Base-by-base conservation (phyloP, 768 basidiomycete genomes). In the Tricholoma furcatifolium region DNA sequence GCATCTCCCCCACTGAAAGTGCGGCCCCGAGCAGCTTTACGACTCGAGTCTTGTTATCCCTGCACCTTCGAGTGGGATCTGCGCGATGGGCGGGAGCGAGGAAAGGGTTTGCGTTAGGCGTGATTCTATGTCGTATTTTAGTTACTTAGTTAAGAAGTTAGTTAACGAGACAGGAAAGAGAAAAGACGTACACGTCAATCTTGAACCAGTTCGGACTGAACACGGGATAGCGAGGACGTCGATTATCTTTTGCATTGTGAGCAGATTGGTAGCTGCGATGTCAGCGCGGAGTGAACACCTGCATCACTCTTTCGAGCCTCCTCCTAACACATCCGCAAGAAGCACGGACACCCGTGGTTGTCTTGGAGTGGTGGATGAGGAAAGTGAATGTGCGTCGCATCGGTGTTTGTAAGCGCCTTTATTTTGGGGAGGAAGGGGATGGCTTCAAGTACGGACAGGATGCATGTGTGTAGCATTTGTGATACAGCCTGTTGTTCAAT, bases 351-450 rank as follows among this genome's bases (percentile, higher is more conserved):
- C 79, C n/a, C 20, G 87, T 84, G 0, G 86, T 69, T 20, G 75
- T 76, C 57, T 86, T 87, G 66, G 87, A 85, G 60, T 96, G 92
- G 62, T 96, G 94, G 17, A 88, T 82, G 10, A 93, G 70, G 1
- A 92, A 85, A 0, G 92, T 95, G 2, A 93, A 69, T 1, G 87
- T 71, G 31, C 92, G 83, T 8, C 88, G 85, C 30, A 91, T 63
- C 23, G 91, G 75, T 0, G 75, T 82, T 53, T 75, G 76, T 1
- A 81, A 76, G n/a, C n/a, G n/a, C n/a, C n/a, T n/a, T n/a, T n/a
- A n/a, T 15, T 64, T 52, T 36, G 74, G 27, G 27, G 27, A 75
- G 4, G 75, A 65, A 2, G 49, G 66, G 1, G 67, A 94, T 68
- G 0, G 81, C 76, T 2, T 67, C 58, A 11, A 93, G 69, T 36